A percentile compares a stretch with the other conserved stretches of the same genome.
phyloP scores from a whole-genome alignment of 1,139 yeast species.

The Taphrina flavorubra region DNA sequence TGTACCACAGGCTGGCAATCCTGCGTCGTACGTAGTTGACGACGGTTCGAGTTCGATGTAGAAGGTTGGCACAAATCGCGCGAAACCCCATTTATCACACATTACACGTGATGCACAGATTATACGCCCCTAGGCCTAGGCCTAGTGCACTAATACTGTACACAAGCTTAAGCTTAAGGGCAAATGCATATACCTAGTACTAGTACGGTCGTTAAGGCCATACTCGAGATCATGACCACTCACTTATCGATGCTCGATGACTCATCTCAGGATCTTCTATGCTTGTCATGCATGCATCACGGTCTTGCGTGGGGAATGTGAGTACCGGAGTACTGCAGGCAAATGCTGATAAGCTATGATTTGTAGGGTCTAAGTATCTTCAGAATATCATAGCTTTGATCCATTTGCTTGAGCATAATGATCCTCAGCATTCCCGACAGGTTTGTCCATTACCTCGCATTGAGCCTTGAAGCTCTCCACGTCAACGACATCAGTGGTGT shows the following conservation, averaged over 20 bases:
- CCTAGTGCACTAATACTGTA: too few relatives aligned
- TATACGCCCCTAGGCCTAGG: too few relatives aligned
- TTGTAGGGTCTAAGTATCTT: too few relatives aligned
- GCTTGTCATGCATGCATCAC: too few relatives aligned
- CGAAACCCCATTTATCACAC: background rate
- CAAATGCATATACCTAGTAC: too few relatives aligned
- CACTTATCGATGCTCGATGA: too few relatives aligned
- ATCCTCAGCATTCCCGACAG: background rate
- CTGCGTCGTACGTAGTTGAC: background rate
- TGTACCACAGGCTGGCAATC: background rate
- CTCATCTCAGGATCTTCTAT: too few relatives aligned
- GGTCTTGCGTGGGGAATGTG: too few relatives aligned
- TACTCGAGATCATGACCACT: background rate
- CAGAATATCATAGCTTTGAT: background rate
- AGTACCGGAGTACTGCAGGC: background rate
- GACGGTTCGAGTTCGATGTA: background rate
- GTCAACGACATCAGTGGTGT: background rate
- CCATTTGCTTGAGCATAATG: constrained; percentile 1
- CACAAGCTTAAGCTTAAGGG: too few relatives aligned
- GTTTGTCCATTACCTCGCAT: constrained; percentile 16
- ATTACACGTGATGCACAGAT: background rate
- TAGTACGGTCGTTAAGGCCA: background rate
- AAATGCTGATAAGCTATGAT: too few relatives aligned
- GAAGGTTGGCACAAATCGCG: constrained; percentile 6
- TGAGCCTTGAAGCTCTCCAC: constrained; percentile 11